These are phyloP conservation scores for Zelonia costaricensis DNA, from an alignment of 208 protist genomes.

Conservation along the genomic window DNA sequence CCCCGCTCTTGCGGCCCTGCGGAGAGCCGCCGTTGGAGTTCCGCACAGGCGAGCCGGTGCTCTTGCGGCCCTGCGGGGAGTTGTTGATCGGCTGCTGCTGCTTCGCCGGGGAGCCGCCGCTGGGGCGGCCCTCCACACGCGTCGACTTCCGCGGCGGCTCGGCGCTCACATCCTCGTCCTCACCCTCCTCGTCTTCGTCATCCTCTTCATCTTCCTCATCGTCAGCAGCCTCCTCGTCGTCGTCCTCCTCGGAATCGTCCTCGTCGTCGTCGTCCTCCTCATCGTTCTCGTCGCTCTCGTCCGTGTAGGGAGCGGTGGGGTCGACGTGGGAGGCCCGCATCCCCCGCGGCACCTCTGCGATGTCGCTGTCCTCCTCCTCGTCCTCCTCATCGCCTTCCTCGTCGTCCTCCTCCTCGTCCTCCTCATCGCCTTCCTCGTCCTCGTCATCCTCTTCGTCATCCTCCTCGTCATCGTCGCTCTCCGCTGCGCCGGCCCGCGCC, in stretches of 20 bases:
- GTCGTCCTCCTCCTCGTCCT: slow-evolving; percentile 48
- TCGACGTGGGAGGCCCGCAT: slow-evolving; percentile 14
- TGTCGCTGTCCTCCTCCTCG: slow-evolving; percentile 32
- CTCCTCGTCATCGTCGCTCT: slow-evolving; percentile 34
- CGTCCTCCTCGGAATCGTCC: slow-evolving; percentile 40
- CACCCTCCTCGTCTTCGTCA: slow-evolving; percentile 21
- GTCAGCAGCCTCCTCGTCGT: slow-evolving; percentile 22
- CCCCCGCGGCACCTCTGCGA: slow-evolving; percentile 16
- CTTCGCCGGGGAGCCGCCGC: slow-evolving; percentile 11
- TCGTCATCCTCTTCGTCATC: slow-evolving; percentile 42
- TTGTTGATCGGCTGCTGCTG: not conserved
- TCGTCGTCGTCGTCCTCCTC: slow-evolving; percentile 22
- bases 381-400: slow-evolving; percentile 38
- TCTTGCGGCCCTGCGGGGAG: not conserved
- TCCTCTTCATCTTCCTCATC: slow-evolving; percentile 28
- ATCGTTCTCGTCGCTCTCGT: slow-evolving; percentile 48
- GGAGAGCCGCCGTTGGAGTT: slow-evolving; percentile 19
- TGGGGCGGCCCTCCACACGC: slow-evolving; percentile 23
- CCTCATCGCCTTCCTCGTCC: slow-evolving; percentile 39
- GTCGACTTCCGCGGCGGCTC: slow-evolving; percentile 37
- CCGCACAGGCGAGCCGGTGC: slow-evolving; percentile 18
- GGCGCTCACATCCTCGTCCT: slow-evolving; percentile 32
- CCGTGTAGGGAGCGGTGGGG: slow-evolving; percentile 26
- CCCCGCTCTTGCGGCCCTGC: slow-evolving; percentile 21
- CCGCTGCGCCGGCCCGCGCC: slow-evolving; percentile 20